These are phyloP conservation scores for Amanita pseudoporphyria DNA, from an alignment of 768 basidiomycete species.

Conservation along the genomic window DNA sequence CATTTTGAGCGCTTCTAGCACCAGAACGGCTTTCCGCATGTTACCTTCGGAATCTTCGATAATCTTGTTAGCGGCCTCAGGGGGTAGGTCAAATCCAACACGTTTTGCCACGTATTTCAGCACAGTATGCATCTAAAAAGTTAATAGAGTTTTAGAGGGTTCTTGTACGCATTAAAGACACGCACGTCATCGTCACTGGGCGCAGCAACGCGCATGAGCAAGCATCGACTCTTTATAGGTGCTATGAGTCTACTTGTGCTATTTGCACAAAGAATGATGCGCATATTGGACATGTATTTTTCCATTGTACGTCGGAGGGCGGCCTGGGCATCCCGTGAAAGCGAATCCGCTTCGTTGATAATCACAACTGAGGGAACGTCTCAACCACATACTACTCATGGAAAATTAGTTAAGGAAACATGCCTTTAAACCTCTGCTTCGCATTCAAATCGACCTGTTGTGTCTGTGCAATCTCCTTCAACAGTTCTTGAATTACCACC, in stretches of 20 bases:
- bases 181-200: conserved; percentile 68
- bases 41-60: conserved; percentile 80
- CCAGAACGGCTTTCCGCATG: conserved; percentile 87
- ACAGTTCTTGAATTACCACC: conserved; percentile 89
- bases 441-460: conserved; percentile 96
- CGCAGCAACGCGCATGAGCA: conserved; percentile 88
- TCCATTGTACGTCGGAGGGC: conserved; percentile 98
- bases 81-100: conserved; percentile 75
- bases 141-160: background rate
- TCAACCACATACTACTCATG: background rate
- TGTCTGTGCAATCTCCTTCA: conserved; percentile 98
- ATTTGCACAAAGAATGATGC: conserved; percentile 93
- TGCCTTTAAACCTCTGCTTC: conserved; percentile 95
- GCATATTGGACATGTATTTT: conserved; percentile 97
- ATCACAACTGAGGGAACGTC: conserved; percentile 63
- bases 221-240: conserved; percentile 91
- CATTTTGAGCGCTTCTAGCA: conserved; percentile 94
- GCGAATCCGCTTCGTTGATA: conserved; percentile 94
- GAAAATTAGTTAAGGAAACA: conserved; percentile 6
- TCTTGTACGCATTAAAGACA: conserved; percentile 1
- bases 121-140: conserved; percentile 66
- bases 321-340: conserved; percentile 94
- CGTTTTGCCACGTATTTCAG: conserved; percentile 71
- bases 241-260: conserved; percentile 94
- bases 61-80: conserved; percentile 66